Evolutionary conservation across 164 flowering plant genomes (phyloP), one percentile per base, ranked within the genome.

Genomic region (Chimonanthus praecox): DNA sequence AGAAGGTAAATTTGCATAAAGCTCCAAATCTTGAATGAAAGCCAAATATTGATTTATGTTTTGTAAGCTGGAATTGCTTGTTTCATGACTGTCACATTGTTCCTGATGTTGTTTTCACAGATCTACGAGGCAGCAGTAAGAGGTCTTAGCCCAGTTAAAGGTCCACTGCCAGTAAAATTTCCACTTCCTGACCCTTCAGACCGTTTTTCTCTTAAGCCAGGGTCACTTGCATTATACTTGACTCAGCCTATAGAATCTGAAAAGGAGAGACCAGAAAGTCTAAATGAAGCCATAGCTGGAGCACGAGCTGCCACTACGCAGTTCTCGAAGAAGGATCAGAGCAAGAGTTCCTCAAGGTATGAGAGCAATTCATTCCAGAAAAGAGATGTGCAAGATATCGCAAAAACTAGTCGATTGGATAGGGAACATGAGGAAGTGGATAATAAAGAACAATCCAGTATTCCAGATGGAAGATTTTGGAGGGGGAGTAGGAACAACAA

Each of bases 301-400:
- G 98, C 96, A 49, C 84, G 86, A 70, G 89, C 93, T 61, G 96
- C 97, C 49, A 92, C 97, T 21, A 81, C 85, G 33, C 97, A 92
- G 75, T 92, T 87, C 76, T 83, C 94, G 45, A 88, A 84, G 81
- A 85, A 82, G 74, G 77, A 77, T 20, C 79, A 80, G 7, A 43
- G 50, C 43, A 60, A 44, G 10, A 49, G 2, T 33, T 13, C 47
- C 33, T n/a, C 3, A 13, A 78, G 73, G 15, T 49, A 9, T 62
- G 68, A 54, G n/a, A 61, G 69, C 18, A 47, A 69, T 74, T 44
- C 60, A 45, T 20, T 46, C 11, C 62, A 47, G 20, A 62, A 61
- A 47, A 18, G 63, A 10, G 69, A 71, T 64, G 20, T 11, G 0
- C 70, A 70, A 1, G 13, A 67, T 64, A 64, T 79, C 16, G 54